Evolutionary conservation across 75 land plant genomes (phyloP), one percentile per base, ranked within the genome.

Genomic region (Picea sitchensis): DNA sequence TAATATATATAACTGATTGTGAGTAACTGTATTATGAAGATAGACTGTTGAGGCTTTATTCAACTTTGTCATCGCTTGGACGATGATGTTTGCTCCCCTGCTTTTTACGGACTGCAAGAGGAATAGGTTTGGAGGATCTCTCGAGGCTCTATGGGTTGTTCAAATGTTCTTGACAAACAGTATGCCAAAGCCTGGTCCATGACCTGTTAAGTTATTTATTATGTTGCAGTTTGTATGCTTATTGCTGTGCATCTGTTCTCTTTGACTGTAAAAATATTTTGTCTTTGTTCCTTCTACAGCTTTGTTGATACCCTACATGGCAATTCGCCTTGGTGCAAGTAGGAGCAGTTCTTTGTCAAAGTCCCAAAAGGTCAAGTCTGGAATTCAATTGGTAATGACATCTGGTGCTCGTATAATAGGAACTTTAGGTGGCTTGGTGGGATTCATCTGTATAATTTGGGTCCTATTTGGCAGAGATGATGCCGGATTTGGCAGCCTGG

Each of bases 81-180:
- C 98, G 17, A 65, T 97, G 75, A 83, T 97, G 86, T 97, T 97
- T 87, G 99, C 95, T 62, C 99, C 99, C 51, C 78, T 97, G 79
- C 83, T 97, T 51, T 97, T 84, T 86, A 94, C 94, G 18, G 99
- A 97, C 76, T 36, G 78, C 38, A 86, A 76, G 71, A 74, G 88
- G 58, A 86, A 93, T 64, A 81, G 91, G 68, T 97, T 82, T 83
- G 88, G 82, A 67, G 94, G 95, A 34, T 97, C 99, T 3, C 81
- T 97, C 1, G 94, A 91, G 76, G 78, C 86, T 65, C 63, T 97
- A 58, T 97, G 99, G 99, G 88, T 87, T 23, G 75, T 89, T 56
- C 98, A 95, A 83, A 91, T 95, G 99, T 89, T 97, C 81, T 92
- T 97, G 34, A 97, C 99, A 36, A 97, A 93, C 82, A 90, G 99